Evolutionary conservation across 768 basidiomycete species (phyloP).

Genomic region (Atractiella rhizophila): DNA sequence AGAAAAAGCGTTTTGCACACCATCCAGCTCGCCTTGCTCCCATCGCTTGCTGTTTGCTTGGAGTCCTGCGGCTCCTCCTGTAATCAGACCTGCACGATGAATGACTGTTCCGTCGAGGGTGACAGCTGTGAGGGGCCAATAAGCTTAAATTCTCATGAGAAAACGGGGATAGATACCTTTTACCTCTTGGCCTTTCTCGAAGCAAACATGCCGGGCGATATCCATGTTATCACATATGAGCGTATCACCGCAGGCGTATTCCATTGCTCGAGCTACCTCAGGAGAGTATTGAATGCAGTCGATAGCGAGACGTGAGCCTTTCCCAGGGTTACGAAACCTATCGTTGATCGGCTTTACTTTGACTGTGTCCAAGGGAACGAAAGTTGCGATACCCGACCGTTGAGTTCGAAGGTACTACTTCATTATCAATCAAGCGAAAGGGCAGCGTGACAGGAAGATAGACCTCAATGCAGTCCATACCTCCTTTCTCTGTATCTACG

Average conservation of each 20-base stretch:
- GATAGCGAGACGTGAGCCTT: slow-evolving; percentile 60
- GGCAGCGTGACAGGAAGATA: slow-evolving; percentile 4
- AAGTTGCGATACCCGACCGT: slow-evolving; percentile 83
- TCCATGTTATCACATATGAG: slow-evolving; percentile 91
- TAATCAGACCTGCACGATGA: slow-evolving; percentile 90
- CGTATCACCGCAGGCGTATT: slow-evolving; percentile 84
- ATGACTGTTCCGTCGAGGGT: slow-evolving; percentile 91
- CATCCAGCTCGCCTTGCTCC: slow-evolving; percentile 81
- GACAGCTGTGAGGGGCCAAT: slow-evolving; percentile 32
- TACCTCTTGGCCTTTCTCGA: slow-evolving; percentile 83
- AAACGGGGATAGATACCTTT: slow-evolving; percentile 40
- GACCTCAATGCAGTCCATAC: slow-evolving; percentile 91
- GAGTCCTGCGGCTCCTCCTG: slow-evolving; percentile 44
- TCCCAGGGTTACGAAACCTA: slow-evolving; percentile 73
- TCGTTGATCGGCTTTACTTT: slow-evolving; percentile 82
- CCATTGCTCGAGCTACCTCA: slow-evolving; percentile 73
- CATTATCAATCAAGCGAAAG: neutral
- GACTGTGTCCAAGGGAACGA: slow-evolving; percentile 94
- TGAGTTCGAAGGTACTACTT: slow-evolving; percentile 74
- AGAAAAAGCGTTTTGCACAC: slow-evolving; percentile 23
- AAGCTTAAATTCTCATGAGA: neutral
- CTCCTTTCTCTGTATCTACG: slow-evolving; percentile 88
- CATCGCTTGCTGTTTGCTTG: slow-evolving; percentile 29
- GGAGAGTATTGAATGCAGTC: slow-evolving; percentile 64
- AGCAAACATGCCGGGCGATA: slow-evolving; percentile 66